A percentile compares a stretch with the other conserved stretches of the same genome.
Evolutionary conservation across 371 early-diverging fungal species (phyloP).

Genomic region (Amoeboaphelidium protococcarum): DNA sequence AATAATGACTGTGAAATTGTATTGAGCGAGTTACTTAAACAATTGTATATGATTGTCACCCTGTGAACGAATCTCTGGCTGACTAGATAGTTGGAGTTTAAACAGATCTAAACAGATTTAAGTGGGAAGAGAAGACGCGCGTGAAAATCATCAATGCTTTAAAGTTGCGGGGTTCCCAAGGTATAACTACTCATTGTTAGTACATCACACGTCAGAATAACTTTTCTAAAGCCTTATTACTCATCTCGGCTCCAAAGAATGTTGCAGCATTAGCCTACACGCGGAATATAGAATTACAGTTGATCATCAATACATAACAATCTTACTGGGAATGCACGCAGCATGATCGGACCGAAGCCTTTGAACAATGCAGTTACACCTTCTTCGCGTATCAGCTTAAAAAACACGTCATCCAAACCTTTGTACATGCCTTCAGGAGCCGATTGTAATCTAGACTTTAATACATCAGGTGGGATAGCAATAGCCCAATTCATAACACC

Average conservation of each 20-base stretch:
- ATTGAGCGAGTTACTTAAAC: too few species aligned
- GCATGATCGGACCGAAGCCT: conserved; percentile 82
- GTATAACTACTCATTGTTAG: too few species aligned
- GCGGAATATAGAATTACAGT: too few species aligned
- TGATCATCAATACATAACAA: too few species aligned
- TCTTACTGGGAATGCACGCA: conserved; percentile 84
- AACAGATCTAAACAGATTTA: too few species aligned
- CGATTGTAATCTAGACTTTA: conserved; percentile 87
- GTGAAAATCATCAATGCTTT: too few species aligned
- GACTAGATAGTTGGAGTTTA: too few species aligned
- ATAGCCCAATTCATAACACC: conserved; percentile 27
- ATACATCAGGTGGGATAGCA: conserved; percentile 65
- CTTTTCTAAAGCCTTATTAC: conserved; percentile 30
- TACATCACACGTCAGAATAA: conserved; percentile 1
- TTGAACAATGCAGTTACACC: conserved; percentile 80
- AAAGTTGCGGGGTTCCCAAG: too few species aligned
- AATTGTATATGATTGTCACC: too few species aligned
- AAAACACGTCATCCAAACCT: conserved; percentile 45
- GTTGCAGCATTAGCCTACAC: conserved; percentile 23
- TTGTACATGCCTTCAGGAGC: conserved; percentile 77
- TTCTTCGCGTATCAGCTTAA: conserved; percentile 40
- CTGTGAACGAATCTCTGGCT: too few species aligned
- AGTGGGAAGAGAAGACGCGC: too few species aligned
- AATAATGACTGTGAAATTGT: too few species aligned
- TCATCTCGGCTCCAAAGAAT: conserved; percentile 42